A percentile compares a stretch with the other conserved stretches of the same genome.
These are phyloP conservation scores for Ophiostoma piceae DNA, from an alignment of 2,329 filamentous ascomycete species.

Conservation along the genomic window DNA sequence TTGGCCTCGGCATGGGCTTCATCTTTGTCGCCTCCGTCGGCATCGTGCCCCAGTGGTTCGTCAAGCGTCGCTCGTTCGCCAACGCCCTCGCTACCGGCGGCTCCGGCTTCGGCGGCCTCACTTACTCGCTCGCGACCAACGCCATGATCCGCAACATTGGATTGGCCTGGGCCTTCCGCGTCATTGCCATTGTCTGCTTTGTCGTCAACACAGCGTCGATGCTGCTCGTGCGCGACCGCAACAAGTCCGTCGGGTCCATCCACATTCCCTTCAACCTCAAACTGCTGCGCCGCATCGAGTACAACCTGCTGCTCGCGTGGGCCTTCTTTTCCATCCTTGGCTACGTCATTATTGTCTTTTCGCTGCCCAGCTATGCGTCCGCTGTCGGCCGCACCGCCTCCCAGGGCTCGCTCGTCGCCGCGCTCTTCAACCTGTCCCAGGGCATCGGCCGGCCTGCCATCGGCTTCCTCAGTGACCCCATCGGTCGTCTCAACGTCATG, in stretches of 20 bases:
- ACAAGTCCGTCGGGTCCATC: constrained; percentile 62
- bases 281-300: constrained; percentile 59
- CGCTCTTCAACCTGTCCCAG: constrained; percentile 63
- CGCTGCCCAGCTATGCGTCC: constrained; percentile 66
- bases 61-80: constrained; percentile 60
- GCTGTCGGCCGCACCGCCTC: constrained; percentile 60
- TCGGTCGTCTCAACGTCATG: constrained; percentile 70
- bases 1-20: constrained; percentile 74
- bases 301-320: constrained; percentile 60
- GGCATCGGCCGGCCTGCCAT: constrained; percentile 66
- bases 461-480: constrained; percentile 64
- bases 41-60: constrained; percentile 71
- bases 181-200: constrained; percentile 58
- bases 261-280: constrained; percentile 61
- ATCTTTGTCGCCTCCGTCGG: constrained; percentile 64
- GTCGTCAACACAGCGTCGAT: constrained; percentile 59
- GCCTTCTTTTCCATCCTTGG: constrained; percentile 67
- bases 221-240: constrained; percentile 63
- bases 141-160: constrained; percentile 62
- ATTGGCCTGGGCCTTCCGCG: constrained; percentile 61
- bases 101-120: constrained; percentile 66
- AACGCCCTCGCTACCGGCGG: constrained; percentile 65
- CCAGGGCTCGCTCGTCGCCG: constrained; percentile 67
- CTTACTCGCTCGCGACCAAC: constrained; percentile 62
- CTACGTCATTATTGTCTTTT: constrained; percentile 73